phyloP scores from a whole-genome alignment of 176 grass and related monocot species.

The Ampelocalamus luodianensis region DNA sequence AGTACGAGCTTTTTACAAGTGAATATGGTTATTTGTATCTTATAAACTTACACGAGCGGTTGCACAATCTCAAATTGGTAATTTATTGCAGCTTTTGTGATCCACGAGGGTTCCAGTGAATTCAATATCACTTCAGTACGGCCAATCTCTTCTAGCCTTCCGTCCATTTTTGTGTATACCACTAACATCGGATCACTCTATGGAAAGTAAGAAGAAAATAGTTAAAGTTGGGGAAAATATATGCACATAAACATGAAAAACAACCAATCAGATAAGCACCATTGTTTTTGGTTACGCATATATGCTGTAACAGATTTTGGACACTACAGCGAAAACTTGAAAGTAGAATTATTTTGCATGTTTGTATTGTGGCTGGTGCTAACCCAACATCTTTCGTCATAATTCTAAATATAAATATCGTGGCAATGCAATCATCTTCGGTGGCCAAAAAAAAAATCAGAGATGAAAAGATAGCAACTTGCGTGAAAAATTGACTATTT shows the following conservation, averaged over 20 bases:
- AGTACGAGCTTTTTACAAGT: slow-evolving; percentile 26
- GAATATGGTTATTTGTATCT: slow-evolving; percentile 13
- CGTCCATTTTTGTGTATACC: slow-evolving; percentile 61
- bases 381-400: not conserved
- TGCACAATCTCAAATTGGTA: slow-evolving; percentile 97
- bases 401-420: not conserved
- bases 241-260: not conserved
- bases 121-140: slow-evolving; percentile 93
- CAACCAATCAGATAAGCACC: slow-evolving; percentile 28
- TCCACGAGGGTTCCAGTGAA: slow-evolving; percentile 80
- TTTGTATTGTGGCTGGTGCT: slow-evolving; percentile 27
- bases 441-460: slow-evolving; percentile 9
- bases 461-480: not conserved
- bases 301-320: not conserved
- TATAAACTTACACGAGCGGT: slow-evolving; percentile 73
- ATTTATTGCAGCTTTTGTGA: slow-evolving; percentile 81
- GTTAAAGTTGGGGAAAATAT: slow-evolving; percentile 10
- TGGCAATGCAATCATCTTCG: slow-evolving; percentile 8
- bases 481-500: not conserved
- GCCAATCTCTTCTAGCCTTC: slow-evolving; percentile 88
- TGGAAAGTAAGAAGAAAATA: slow-evolving; percentile 35
- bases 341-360: not conserved
- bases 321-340: slow-evolving; percentile 13
- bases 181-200: slow-evolving; percentile 97
- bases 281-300: slow-evolving; percentile 21